A percentile compares a stretch with the other conserved stretches of the same genome.
These are phyloP conservation scores for Termitomyces sp. DNA, from an alignment of 768 basidiomycete species.

Conservation along the genomic window DNA sequence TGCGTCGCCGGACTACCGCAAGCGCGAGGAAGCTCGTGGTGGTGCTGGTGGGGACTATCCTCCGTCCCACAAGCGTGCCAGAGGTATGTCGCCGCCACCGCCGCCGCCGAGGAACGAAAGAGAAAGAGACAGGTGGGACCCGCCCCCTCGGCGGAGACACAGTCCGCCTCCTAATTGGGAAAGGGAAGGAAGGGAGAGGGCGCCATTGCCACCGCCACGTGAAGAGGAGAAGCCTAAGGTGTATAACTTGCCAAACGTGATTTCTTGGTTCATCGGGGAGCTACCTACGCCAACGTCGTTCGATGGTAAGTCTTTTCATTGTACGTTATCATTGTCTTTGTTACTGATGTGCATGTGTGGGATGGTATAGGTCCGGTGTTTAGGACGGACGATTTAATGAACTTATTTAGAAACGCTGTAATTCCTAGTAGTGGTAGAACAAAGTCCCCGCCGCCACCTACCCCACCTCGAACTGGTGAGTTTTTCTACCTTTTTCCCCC, in stretches of 20 bases:
- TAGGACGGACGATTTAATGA: slow-evolving; percentile 86
- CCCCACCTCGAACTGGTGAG: slow-evolving; percentile 46
- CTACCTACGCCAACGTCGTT: slow-evolving; percentile 1
- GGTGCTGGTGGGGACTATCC: slow-evolving; percentile 7
- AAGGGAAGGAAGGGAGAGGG: slow-evolving; percentile 4
- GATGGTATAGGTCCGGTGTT: slow-evolving; percentile 71
- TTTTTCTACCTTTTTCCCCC: slow-evolving; percentile 2
- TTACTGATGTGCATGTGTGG: not conserved
- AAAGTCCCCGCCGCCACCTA: slow-evolving; percentile 54
- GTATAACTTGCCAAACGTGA: slow-evolving; percentile 2
- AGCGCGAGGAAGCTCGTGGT: slow-evolving; percentile 9
- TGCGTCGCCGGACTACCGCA: slow-evolving; percentile 10
- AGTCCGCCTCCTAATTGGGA: slow-evolving; percentile 9
- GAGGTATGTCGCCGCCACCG: slow-evolving; percentile 8
- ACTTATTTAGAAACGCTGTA: slow-evolving; percentile 72
- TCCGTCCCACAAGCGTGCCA: slow-evolving; percentile 10
- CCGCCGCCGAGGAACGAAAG: slow-evolving; percentile 5
- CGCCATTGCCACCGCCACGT: slow-evolving; percentile 5
- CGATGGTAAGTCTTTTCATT: not conserved
- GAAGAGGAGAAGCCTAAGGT: slow-evolving; percentile 11
- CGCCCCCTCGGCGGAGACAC: slow-evolving; percentile 7
- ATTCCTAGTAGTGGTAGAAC: slow-evolving; percentile 60
- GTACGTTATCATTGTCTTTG: not conserved
- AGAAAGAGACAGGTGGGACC: slow-evolving; percentile 13
- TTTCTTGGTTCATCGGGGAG: slow-evolving; percentile 14